phyloP scores from a whole-genome alignment of 352 stramenopile species.

The Globisporangium abappressorium region DNA sequence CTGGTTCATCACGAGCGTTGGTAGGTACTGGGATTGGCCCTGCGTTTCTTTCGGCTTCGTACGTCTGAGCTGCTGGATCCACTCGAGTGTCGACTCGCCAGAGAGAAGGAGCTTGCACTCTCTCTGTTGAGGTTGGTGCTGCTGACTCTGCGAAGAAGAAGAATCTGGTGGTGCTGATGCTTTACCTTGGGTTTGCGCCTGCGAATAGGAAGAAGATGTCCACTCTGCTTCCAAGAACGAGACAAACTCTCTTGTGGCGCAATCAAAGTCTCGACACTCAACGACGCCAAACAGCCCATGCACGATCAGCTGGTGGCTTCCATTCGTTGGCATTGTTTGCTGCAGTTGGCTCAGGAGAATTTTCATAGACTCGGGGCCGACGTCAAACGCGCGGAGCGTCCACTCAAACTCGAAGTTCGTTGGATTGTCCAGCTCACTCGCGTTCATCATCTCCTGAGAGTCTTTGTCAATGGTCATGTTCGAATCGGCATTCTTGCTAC shows the following conservation, averaged over 20 bases:
- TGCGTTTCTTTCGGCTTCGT: neutral
- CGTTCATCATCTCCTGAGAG: neutral
- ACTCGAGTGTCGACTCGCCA: slow-evolving; percentile 19
- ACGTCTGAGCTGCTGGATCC: slow-evolving; percentile 19
- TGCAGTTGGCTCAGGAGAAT: slow-evolving; percentile 25
- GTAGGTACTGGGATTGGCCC: neutral
- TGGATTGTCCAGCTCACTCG: slow-evolving; percentile 13
- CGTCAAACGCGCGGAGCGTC: slow-evolving; percentile 58
- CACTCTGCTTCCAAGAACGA: slow-evolving; percentile 19
- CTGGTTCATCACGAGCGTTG: slow-evolving; percentile 23
- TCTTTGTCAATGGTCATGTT: neutral
- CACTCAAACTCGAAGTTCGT: slow-evolving; percentile 46
- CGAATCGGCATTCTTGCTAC: neutral
- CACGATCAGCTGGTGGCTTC: slow-evolving; percentile 29
- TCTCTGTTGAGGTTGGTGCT: neutral
- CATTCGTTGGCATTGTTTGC: neutral
- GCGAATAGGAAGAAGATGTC: slow-evolving; percentile 9
- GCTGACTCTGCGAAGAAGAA: neutral
- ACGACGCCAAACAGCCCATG: slow-evolving; percentile 52
- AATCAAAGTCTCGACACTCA: slow-evolving; percentile 51
- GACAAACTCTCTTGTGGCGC: slow-evolving; percentile 33
- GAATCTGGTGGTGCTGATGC: neutral
- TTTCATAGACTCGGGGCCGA: slow-evolving; percentile 48
- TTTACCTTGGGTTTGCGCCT: neutral
- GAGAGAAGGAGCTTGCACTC: slow-evolving; percentile 12